Percentiles rank a stretch among this genome's conserved stretches.
Conservation (phyloP, 2,329 filamentous ascomycete genomes). For the Colletotrichum ledebouriae region DNA sequence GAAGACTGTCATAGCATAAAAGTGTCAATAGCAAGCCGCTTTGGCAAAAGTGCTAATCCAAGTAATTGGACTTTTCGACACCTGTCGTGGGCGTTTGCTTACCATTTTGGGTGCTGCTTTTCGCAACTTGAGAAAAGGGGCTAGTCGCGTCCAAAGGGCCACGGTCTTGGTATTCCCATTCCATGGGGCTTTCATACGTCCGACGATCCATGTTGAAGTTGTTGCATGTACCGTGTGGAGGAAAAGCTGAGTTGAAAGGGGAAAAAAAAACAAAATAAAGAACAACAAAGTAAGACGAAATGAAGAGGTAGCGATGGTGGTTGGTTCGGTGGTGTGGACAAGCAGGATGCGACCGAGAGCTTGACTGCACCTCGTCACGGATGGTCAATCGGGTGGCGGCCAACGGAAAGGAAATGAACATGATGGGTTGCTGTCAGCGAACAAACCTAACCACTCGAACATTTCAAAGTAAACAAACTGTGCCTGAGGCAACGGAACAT, state of each 20-base stretch:
- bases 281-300: slow-evolving; percentile 9
- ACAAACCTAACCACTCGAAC: slow-evolving; percentile 3
- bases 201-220: slow-evolving; percentile 62
- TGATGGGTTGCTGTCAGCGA: slow-evolving; percentile 11
- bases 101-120: slow-evolving; percentile 57
- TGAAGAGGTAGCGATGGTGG: slow-evolving; percentile 3
- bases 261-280: not conserved
- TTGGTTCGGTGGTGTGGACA: slow-evolving; percentile 12
- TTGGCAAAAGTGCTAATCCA: no score
- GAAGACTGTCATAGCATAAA: slow-evolving; percentile 49
- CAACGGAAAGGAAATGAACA: slow-evolving; percentile 20
- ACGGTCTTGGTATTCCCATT: slow-evolving; percentile 73
- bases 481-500: slow-evolving; percentile 40
- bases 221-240: slow-evolving; percentile 12
- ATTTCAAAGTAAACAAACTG: slow-evolving; percentile 42
- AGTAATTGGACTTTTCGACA: no score
- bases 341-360: not conserved
- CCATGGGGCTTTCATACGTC: slow-evolving; percentile 73
- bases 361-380: slow-evolving; percentile 8
- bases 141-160: slow-evolving; percentile 72
- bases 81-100: slow-evolving; percentile 44
- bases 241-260: not conserved
- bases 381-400: slow-evolving; percentile 19
- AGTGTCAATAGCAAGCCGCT: no score
- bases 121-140: slow-evolving; percentile 69